Conservation (phyloP, 257 asterid species). For the Apocynum venetum region DNA sequence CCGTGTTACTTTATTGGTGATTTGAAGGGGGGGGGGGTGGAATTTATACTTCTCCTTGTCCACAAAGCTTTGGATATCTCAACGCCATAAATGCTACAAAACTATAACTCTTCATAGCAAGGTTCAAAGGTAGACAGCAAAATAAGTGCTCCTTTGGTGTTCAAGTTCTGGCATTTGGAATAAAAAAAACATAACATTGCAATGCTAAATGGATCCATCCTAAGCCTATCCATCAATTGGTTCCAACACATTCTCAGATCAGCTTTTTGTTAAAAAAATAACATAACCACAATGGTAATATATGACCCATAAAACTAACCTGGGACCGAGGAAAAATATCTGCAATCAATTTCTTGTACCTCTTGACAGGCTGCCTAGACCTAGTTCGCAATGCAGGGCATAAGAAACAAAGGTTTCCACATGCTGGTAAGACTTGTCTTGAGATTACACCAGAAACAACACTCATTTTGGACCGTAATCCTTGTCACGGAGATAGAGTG, state of each 20-base stretch:
- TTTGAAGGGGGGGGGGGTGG: not conserved
- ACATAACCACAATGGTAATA: not conserved
- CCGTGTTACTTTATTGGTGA: not conserved
- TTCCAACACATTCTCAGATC: not conserved
- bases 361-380: constrained; percentile 98
- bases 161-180: constrained; percentile 1
- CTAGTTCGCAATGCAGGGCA: constrained; percentile 90
- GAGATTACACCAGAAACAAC: constrained; percentile 83
- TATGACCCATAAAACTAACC: constrained; percentile 47
- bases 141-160: not conserved
- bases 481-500: not conserved
- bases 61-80: not conserved
- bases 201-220: not conserved
- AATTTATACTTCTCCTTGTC: not conserved
- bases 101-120: not conserved
- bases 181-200: not conserved
- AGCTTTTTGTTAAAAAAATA: not conserved
- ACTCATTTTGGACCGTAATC: constrained; percentile 40
- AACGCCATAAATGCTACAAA: not conserved
- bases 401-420: constrained; percentile 87
- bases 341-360: constrained; percentile 93
- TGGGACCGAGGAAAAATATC: constrained; percentile 80
- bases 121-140: not conserved
- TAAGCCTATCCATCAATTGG: not conserved
- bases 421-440: constrained; percentile 92